These are phyloP conservation scores for Penicillium herquei DNA, from an alignment of 495 filamentous ascomycete genomes.

Conservation along the genomic window DNA sequence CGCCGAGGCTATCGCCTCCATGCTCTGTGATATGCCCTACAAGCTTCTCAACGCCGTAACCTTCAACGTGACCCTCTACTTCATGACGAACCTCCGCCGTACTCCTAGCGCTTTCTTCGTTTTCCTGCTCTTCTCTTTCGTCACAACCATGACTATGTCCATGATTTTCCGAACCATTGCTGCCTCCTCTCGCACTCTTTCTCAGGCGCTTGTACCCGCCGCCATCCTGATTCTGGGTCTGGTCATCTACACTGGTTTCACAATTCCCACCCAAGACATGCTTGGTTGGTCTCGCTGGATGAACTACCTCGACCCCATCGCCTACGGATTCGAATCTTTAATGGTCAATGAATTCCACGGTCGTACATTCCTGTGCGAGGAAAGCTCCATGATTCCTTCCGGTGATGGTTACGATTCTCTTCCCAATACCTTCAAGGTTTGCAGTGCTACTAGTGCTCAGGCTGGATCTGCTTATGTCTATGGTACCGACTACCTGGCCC, in stretches of 20 bases:
- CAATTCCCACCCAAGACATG: conserved; percentile 51
- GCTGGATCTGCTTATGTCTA: conserved; percentile 45
- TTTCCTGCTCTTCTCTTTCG: conserved; percentile 56
- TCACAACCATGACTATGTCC: conserved; percentile 60
- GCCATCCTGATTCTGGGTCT: conserved; percentile 51
- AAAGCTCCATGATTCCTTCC: neutral
- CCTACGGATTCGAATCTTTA: conserved; percentile 49
- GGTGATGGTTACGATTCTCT: conserved; percentile 2
- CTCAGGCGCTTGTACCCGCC: conserved; percentile 53
- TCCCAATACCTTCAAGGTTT: conserved; percentile 36
- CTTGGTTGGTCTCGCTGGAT: conserved; percentile 56
- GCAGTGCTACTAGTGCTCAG: conserved; percentile 52
- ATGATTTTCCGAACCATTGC: conserved; percentile 55
- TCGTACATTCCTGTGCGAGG: conserved; percentile 50
- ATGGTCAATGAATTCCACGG: conserved; percentile 63
- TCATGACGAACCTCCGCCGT: conserved; percentile 56
- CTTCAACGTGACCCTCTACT: conserved; percentile 63
- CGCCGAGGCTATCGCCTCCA: conserved; percentile 59
- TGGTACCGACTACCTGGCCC: conserved; percentile 51
- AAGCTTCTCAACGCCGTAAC: conserved; percentile 50
- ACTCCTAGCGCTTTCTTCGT: conserved; percentile 55
- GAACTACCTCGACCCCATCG: conserved; percentile 52
- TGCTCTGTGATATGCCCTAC: conserved; percentile 61
- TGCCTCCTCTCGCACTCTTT: conserved; percentile 48
- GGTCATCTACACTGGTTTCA: conserved; percentile 54